phyloP scores from a whole-genome alignment of 75 land plant genomes.

The Pinus tabuliformis region DNA sequence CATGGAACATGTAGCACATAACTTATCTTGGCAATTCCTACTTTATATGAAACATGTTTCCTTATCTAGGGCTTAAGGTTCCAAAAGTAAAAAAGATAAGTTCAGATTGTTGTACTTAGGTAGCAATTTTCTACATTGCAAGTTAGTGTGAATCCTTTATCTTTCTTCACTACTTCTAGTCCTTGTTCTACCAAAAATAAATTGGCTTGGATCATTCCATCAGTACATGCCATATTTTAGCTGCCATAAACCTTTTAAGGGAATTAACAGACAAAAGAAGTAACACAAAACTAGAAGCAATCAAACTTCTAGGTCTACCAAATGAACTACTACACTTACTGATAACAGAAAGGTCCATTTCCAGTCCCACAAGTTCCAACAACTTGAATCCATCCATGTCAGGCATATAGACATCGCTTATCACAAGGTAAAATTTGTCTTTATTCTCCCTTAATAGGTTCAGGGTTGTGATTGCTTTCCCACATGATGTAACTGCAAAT shows the following conservation, averaged over 20 bases:
- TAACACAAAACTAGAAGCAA: neutral
- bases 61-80: neutral
- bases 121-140: neutral
- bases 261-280: neutral
- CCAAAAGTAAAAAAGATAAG: neutral
- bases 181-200: neutral
- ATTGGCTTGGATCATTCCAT: neutral
- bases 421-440: conserved; percentile 71
- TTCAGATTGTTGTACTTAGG: neutral
- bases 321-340: conserved; percentile 43
- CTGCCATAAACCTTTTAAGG: neutral
- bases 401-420: conserved; percentile 93
- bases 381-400: conserved; percentile 97
- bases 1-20: neutral
- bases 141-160: neutral
- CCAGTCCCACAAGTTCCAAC: conserved; percentile 80
- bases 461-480: conserved; percentile 56
- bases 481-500: conserved; percentile 72
- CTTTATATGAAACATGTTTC: neutral
- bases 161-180: no score
- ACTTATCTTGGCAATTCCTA: neutral
- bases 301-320: neutral
- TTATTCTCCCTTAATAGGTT: conserved; percentile 70
- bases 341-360: conserved; percentile 92
- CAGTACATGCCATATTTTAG: neutral